A percentile compares a stretch with the other conserved stretches of the same genome.
phyloP scores from a whole-genome alignment of 352 stramenopile species.

The Globisporangium recalcitrans region DNA sequence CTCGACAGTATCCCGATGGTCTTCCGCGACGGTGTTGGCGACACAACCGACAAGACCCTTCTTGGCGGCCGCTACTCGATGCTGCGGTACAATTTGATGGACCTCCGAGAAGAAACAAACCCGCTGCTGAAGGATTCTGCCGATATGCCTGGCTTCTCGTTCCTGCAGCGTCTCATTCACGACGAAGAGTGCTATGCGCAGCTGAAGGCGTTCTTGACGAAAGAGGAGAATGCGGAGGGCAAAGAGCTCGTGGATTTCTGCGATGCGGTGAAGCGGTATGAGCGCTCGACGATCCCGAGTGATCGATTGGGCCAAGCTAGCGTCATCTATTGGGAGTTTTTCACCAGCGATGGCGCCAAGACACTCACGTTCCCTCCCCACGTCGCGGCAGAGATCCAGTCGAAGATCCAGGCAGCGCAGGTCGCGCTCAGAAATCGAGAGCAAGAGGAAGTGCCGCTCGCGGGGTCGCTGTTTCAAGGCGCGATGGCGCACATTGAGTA shows the following conservation, averaged over 20 bases:
- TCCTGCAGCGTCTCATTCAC: constrained; percentile 83
- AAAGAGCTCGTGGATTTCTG: constrained; percentile 80
- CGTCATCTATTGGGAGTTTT: constrained; percentile 83
- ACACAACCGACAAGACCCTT: constrained; percentile 84
- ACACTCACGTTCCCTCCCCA: constrained; percentile 55
- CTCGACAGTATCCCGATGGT: constrained; percentile 85
- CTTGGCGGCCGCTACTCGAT: constrained; percentile 78
- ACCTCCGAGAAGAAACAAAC: constrained; percentile 31
- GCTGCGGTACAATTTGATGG: constrained; percentile 68
- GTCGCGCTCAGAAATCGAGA: constrained; percentile 20
- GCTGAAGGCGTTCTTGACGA: constrained; percentile 67
- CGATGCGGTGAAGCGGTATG: constrained; percentile 80
- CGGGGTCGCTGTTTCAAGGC: constrained; percentile 60
- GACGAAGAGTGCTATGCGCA: constrained; percentile 86
- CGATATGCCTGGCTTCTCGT: constrained; percentile 70
- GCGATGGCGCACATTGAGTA: constrained; percentile 66
- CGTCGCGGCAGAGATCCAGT: constrained; percentile 49
- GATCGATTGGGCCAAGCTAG: constrained; percentile 72
- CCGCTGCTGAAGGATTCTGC: constrained; percentile 62
- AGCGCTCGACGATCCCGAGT: constrained; percentile 56
- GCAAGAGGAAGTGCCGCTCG: constrained; percentile 20
- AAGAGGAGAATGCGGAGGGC: constrained; percentile 44
- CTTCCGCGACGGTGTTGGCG: constrained; percentile 78
- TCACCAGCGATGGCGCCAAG: constrained; percentile 54
- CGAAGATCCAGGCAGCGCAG: constrained; percentile 63